Conservation (phyloP, 2,329 filamentous ascomycete species). For the Canariomyces notabilis region DNA sequence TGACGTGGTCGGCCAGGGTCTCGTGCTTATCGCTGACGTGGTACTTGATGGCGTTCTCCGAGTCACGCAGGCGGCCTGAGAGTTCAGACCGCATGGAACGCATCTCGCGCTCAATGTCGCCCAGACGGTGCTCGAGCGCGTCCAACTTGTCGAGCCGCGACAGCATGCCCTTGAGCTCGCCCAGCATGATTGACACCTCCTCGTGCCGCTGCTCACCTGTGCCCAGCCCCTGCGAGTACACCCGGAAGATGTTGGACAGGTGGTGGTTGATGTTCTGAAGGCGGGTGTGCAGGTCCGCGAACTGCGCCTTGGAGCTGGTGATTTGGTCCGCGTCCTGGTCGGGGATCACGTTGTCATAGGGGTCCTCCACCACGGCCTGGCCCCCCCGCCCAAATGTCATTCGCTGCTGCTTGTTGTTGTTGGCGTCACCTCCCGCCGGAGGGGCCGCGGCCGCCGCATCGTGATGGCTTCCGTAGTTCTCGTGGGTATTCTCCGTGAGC, state of each 20-base stretch:
- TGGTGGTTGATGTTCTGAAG: constrained; percentile 70
- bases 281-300: constrained; percentile 79
- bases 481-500: constrained; percentile 46
- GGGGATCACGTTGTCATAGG: constrained; percentile 39
- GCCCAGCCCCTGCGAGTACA: constrained; percentile 47
- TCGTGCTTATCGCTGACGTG: constrained; percentile 45
- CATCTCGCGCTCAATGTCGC: constrained; percentile 54
- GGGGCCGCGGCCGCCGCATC: constrained; percentile 16
- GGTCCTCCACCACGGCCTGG: constrained; percentile 26
- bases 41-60: constrained; percentile 49
- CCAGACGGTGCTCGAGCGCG: constrained; percentile 32
- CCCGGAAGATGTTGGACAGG: constrained; percentile 56
- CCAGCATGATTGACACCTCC: constrained; percentile 46
- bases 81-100: constrained; percentile 53
- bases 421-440: constrained; percentile 27
- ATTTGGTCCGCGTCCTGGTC: constrained; percentile 46
- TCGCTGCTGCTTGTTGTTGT: constrained; percentile 22
- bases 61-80: constrained; percentile 43
- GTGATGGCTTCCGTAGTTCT: constrained; percentile 25
- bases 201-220: constrained; percentile 52
- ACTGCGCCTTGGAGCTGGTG: constrained; percentile 56
- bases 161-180: constrained; percentile 44
- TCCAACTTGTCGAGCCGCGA: constrained; percentile 25
- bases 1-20: constrained; percentile 44
- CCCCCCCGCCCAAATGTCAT: constrained; percentile 22